Base-by-base conservation (phyloP, 768 basidiomycete species). In the Lactarius sanguifluus region DNA sequence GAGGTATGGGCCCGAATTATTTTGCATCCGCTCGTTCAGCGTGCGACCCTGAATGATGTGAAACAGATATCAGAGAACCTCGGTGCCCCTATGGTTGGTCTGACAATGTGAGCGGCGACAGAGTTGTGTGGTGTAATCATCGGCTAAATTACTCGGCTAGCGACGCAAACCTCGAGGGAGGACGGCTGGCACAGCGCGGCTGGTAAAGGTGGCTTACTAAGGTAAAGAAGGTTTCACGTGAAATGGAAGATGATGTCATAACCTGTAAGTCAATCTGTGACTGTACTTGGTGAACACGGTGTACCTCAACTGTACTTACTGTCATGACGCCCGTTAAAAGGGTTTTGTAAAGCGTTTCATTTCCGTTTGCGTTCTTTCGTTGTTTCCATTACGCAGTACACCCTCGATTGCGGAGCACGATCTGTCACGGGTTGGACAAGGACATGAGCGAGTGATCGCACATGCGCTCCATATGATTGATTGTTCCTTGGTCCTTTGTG, bases 71-170 rank as follows among this genome's bases (percentile, higher is more conserved):
- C 92, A 20, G 89, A 92, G 74, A 81, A 93, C 77, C 76, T 98
- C 36, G 95, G 95, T 23, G 80, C 86, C 57, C 87, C 95, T n/a
- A 98, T 98, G 95, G 92, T 94, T 59, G 95, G 95, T 50, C 80
- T 96, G 66, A 90, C 87, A 10, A 94, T 95, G 92, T 92, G 72
- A 75, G 90, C 78, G 32, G 54, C 3, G 9, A 59, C n/a, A 1
- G 50, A 40, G 13, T 23, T 40, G 45, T 57, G 16, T 66, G 16
- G 28, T 30, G 40, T 54, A 28, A 52, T 40, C 10, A 63, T 43
- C 20, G 34, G 57, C 18, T 25, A 12, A 34, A 28, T 57, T 7
- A 47, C 28, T 12, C 9, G 36, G 10, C 52, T 70, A 93, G 91
- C 70, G 83, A 87, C 67, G 73, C 77, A n/a, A 80, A 87, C 63